Conservation (phyloP, 148 eudicot species). For the Rheum nobile region DNA sequence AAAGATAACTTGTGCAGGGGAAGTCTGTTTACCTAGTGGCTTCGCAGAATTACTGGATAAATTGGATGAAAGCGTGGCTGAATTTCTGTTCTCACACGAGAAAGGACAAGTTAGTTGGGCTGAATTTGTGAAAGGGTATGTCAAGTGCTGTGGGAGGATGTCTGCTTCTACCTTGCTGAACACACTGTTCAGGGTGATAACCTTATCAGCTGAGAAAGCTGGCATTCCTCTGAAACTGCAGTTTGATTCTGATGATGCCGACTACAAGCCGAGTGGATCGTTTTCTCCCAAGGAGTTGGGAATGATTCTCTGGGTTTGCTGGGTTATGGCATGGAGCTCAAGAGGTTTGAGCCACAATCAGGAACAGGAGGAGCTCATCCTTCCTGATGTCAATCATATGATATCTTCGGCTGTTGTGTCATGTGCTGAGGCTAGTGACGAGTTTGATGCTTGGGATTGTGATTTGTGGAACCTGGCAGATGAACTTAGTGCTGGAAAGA, state of each 20-base stretch:
- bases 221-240: conserved; percentile 41
- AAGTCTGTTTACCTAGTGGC: conserved; percentile 17
- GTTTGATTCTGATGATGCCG: conserved; percentile 52
- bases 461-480: conserved; percentile 27
- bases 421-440: conserved; percentile 31
- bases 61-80: conserved; percentile 42
- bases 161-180: conserved; percentile 42
- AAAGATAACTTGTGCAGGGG: conserved; percentile 31
- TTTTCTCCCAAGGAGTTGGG: conserved; percentile 40
- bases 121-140: conserved; percentile 66
- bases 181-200: conserved; percentile 38
- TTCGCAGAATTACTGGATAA: conserved; percentile 32
- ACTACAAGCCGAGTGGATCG: conserved; percentile 53
- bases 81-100: conserved; percentile 38
- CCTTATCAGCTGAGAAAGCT: conserved; percentile 40
- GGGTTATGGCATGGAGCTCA: conserved; percentile 50
- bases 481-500: conserved; percentile 54
- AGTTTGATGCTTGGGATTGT: conserved; percentile 36
- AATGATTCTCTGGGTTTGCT: conserved; percentile 64
- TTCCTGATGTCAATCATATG: conserved; percentile 66
- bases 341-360: conserved; percentile 11
- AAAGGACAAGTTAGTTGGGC: conserved; percentile 46
- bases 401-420: conserved; percentile 55
- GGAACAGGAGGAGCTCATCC: conserved; percentile 19
- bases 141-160: conserved; percentile 47